A percentile compares a stretch with the other conserved stretches of the same genome.
phyloP scores from a whole-genome alignment of 768 basidiomycete species.

The Cytidiella melzeri region DNA sequence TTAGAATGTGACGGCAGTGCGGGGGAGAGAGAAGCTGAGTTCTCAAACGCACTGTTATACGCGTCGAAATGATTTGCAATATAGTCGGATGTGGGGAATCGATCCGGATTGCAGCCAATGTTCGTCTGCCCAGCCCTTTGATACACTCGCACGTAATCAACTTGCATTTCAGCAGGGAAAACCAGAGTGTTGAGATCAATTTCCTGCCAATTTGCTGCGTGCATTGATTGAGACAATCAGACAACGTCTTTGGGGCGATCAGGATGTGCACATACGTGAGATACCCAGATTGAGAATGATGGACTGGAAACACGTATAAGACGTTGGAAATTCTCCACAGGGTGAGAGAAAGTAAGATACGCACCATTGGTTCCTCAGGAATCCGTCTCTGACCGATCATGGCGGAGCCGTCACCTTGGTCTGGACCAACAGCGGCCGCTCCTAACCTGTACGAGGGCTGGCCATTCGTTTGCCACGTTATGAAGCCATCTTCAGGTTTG shows the following conservation, averaged over 20 bases:
- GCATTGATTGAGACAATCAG: background rate
- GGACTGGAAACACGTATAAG: conserved; percentile 21
- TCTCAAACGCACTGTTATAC: conserved; percentile 51
- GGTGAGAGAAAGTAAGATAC: too few relatives aligned
- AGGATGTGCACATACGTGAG: conserved; percentile 33
- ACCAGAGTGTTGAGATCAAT: conserved; percentile 48
- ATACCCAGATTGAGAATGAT: conserved; percentile 62
- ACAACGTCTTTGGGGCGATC: too few relatives aligned
- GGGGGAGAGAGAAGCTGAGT: too few relatives aligned
- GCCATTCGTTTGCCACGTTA: conserved; percentile 72
- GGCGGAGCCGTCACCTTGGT: conserved; percentile 32
- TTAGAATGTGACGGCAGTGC: background rate
- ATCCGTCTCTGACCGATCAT: conserved; percentile 57
- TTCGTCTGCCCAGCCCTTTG: conserved; percentile 54
- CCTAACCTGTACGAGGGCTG: conserved; percentile 43
- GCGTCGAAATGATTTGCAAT: conserved; percentile 48
- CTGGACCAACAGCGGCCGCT: conserved; percentile 49
- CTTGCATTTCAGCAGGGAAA: conserved; percentile 64
- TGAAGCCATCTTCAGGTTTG: conserved; percentile 48
- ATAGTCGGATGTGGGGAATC: conserved; percentile 62
- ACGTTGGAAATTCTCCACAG: too few relatives aligned
- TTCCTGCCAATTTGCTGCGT: conserved; percentile 58
- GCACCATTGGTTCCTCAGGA: conserved; percentile 46
- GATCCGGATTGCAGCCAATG: conserved; percentile 59
- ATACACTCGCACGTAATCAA: conserved; percentile 83